Conservation (phyloP, 1,139 yeast genomes). For the Scheffersomyces quercinus region DNA sequence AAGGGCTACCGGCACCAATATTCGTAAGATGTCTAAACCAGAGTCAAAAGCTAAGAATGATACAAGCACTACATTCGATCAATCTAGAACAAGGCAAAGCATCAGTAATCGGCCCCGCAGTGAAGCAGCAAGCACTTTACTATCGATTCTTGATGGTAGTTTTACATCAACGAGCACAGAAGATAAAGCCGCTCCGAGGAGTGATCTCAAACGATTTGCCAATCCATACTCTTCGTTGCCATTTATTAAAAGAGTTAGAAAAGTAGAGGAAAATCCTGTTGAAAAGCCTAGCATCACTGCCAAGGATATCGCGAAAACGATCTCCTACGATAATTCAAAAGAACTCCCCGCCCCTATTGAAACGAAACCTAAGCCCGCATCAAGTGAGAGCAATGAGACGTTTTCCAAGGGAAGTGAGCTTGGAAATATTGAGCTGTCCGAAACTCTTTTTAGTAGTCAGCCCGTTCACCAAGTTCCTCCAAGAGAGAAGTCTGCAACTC, state of each 20-base stretch:
- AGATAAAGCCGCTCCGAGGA: conserved; percentile 13
- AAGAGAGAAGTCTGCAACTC: too few species aligned
- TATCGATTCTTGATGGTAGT: conserved; percentile 57
- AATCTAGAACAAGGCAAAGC: not conserved
- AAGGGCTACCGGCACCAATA: conserved; percentile 24
- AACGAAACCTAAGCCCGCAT: too few species aligned
- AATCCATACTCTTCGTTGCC: conserved; percentile 52
- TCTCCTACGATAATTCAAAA: conserved; percentile 36
- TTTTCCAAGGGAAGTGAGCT: not conserved
- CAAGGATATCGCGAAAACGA: conserved; percentile 37
- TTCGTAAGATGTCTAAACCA: too few species aligned
- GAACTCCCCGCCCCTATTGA: conserved; percentile 15
- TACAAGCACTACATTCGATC: too few species aligned
- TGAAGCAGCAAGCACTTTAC: conserved; percentile 64
- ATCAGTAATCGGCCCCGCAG: conserved; percentile 40
- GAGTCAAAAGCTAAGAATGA: too few species aligned
- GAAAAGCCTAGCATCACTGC: conserved; percentile 24
- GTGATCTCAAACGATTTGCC: conserved; percentile 35
- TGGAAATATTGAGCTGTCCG: not conserved
- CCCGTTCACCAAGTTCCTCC: not conserved
- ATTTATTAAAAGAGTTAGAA: conserved; percentile 19
- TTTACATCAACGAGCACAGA: not conserved
- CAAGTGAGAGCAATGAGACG: not conserved
- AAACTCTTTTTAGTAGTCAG: too few species aligned
- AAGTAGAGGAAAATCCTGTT: conserved; percentile 4